Evolutionary conservation across 1,284 basidiomycete genomes (phyloP).

Genomic region (Boletellus deceptivus): DNA sequence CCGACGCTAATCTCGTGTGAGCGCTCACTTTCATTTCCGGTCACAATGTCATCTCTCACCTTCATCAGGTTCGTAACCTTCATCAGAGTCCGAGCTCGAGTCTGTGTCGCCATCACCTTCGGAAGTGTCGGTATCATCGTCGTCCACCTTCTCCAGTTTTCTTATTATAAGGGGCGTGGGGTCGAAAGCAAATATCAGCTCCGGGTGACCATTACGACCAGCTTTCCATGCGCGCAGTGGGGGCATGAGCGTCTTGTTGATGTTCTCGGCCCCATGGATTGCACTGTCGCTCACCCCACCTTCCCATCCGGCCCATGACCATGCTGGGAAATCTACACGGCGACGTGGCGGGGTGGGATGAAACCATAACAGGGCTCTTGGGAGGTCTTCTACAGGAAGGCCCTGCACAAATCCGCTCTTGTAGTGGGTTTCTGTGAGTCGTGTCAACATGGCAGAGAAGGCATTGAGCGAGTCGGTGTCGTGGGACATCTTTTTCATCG

Average conservation of each 20-base stretch:
- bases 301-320: conserved; percentile 14
- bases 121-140: not conserved
- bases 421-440: conserved; percentile 4
- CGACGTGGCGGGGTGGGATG: not conserved
- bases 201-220: not conserved
- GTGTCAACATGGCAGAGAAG: conserved; percentile 13
- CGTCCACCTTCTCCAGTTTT: not conserved
- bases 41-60: not conserved
- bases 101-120: not conserved
- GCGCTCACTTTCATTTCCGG: not conserved
- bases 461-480: conserved; percentile 16
- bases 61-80: too few relatives aligned
- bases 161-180: not conserved
- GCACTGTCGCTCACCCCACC: not conserved
- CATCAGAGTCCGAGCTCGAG: not conserved
- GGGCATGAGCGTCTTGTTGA: not conserved
- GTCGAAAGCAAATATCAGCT: conserved; percentile 10
- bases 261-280: not conserved
- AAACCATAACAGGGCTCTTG: conserved; percentile 14
- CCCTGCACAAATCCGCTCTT: conserved; percentile 11
- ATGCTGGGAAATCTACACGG: conserved; percentile 7
- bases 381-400: conserved; percentile 1
- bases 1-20: not conserved
- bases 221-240: conserved; percentile 15
- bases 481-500: conserved; percentile 5